phyloP scores from a whole-genome alignment of 495 filamentous ascomycete species.

The Lineolata rhizophorae region DNA sequence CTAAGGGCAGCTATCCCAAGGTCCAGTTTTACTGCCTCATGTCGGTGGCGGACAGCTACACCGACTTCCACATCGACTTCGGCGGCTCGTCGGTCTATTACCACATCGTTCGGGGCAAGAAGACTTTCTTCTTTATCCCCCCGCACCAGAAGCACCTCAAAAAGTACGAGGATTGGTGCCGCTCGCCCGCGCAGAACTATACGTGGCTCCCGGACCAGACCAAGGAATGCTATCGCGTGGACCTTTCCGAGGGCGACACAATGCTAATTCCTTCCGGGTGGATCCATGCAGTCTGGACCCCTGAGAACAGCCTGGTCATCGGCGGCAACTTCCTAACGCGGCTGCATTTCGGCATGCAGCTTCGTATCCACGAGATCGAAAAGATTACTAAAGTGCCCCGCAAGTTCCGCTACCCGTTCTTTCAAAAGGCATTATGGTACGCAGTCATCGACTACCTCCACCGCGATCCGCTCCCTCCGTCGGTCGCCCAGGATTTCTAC shows the following conservation, averaged over 20 bases:
- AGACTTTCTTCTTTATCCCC: constrained; percentile 61
- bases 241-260: constrained; percentile 50
- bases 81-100: constrained; percentile 63
- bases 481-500: constrained; percentile 32
- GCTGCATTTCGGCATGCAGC: constrained; percentile 49
- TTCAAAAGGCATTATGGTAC: constrained; percentile 59
- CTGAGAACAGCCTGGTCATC: constrained; percentile 52
- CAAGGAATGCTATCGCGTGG: constrained; percentile 53
- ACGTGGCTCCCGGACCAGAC: constrained; percentile 46
- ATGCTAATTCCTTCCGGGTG: constrained; percentile 63
- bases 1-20: constrained; percentile 36
- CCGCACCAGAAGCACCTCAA: constrained; percentile 55
- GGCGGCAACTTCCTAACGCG: constrained; percentile 57
- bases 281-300: constrained; percentile 69
- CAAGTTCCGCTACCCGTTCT: constrained; percentile 52
- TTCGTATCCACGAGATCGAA: constrained; percentile 47
- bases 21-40: constrained; percentile 57
- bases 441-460: constrained; percentile 42
- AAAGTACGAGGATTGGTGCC: constrained; percentile 60
- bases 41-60: constrained; percentile 62
- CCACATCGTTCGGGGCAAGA: constrained; percentile 53
- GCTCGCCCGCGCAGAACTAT: constrained; percentile 47
- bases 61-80: constrained; percentile 67
- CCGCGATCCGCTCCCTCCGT: constrained; percentile 39
- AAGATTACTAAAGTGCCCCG: constrained; percentile 47